Evolutionary conservation across 1,284 basidiomycete species (phyloP).

Genomic region (Ustilago tritici): DNA sequence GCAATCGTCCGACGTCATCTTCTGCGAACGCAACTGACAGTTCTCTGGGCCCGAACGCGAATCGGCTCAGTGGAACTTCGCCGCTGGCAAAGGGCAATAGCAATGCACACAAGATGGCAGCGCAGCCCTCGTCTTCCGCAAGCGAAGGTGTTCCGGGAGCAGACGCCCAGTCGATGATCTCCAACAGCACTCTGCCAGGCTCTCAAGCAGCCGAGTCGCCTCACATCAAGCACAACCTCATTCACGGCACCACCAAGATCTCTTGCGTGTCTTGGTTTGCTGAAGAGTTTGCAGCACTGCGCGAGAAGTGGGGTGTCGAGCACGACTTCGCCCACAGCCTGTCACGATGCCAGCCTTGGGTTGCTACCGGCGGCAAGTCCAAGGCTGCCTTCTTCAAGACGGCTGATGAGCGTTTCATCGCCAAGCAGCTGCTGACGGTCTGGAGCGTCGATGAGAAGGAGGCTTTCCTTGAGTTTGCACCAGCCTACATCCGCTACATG

Average conservation of each 20-base stretch:
- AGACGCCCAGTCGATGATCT: slow-evolving; percentile 40
- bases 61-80: slow-evolving; percentile 6
- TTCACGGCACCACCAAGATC: slow-evolving; percentile 58
- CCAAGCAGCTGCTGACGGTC: slow-evolving; percentile 62
- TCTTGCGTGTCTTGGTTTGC: slow-evolving; percentile 66
- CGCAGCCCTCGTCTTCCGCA: slow-evolving; percentile 24
- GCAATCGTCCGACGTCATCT: slow-evolving; percentile 12
- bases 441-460: slow-evolving; percentile 65
- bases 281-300: slow-evolving; percentile 61
- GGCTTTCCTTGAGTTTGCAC: slow-evolving; percentile 64
- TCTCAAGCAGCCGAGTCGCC: slow-evolving; percentile 49
- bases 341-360: slow-evolving; percentile 57
- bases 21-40: slow-evolving; percentile 4
- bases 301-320: slow-evolving; percentile 57
- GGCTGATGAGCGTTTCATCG: slow-evolving; percentile 55
- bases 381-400: slow-evolving; percentile 63
- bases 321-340: slow-evolving; percentile 59
- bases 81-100: slow-evolving; percentile 3
- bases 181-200: slow-evolving; percentile 40
- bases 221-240: slow-evolving; percentile 63
- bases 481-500: slow-evolving; percentile 64
- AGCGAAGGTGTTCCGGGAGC: slow-evolving; percentile 23
- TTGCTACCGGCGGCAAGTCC: slow-evolving; percentile 57
- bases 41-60: not conserved
- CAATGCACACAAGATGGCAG: slow-evolving; percentile 16